Evolutionary conservation across 257 asterid genomes (phyloP), one percentile per base, ranked within the genome.

Genomic region (Rehmannia glutinosa): DNA sequence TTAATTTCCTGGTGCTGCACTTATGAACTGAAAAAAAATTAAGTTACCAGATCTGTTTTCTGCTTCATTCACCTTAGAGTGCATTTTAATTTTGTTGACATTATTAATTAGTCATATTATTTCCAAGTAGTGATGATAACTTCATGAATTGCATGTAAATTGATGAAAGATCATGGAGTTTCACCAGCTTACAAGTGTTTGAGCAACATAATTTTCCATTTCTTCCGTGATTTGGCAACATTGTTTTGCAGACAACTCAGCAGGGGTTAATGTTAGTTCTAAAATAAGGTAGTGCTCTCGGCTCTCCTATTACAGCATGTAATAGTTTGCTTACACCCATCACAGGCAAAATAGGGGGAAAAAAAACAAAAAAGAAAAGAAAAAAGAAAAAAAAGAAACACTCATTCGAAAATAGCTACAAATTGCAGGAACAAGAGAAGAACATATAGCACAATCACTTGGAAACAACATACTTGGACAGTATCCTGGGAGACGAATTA

Each of bases 401-500:
- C 9, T 5, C 46, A 33, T 13, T n/a, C 19, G 8, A 20, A 7
- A 15, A 23, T 42, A 33, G 27, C 62, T 6, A 55, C 6, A 45
- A 15, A 33, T 25, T 27, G 33, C 59, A 28, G 28, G 56, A 46
- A 20, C 68, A 71, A 69, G 8, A 15, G 13, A 79, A 62, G 12
- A 11, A 30, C 36, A 38, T 30, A 43, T 30, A 50, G 63, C 20
- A 55, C 25, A 46, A 63, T 41, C 58, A 24, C 1, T 56, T 54
- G 69, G 76, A 54, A 74, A 28, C 65, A 28, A 80, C 84, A 59
- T 87, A 87, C 95, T 87, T 83, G 95, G 95, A 80, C 95, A 84
- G 68, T 83, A 87, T 70, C 92, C 95, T 52, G 95, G 92, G 16
- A 87, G 92, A 59, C 95, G 91, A 46, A 87, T 73, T 30, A 87